Evolutionary conservation across 1,139 yeast genomes (phyloP).

Genomic region (Lodderomyces metapsilosis): DNA sequence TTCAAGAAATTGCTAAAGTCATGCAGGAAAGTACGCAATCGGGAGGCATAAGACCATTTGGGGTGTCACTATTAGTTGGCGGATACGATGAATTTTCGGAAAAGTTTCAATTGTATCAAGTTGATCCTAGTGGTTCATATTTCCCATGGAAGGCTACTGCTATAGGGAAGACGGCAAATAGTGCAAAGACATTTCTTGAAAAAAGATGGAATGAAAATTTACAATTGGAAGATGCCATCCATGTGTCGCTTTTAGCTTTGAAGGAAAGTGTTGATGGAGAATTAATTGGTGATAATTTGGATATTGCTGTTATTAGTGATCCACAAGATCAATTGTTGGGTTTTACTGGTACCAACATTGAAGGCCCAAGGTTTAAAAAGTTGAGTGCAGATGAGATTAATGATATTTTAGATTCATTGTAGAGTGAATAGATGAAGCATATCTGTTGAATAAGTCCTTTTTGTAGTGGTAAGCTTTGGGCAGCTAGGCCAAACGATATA

Average conservation of each 20-base stretch:
- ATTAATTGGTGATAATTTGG: constrained; percentile 94
- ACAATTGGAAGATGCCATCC: constrained; percentile 97
- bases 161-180: constrained; percentile 90
- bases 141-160: constrained; percentile 99
- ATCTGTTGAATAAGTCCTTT: background rate
- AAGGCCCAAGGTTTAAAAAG: constrained; percentile 87
- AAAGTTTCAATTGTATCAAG: constrained; percentile 83
- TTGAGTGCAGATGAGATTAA: constrained; percentile 87
- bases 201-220: constrained; percentile 97
- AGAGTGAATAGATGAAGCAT: constrained; percentile 15
- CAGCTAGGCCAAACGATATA: too few species aligned
- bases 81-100: constrained; percentile 85
- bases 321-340: constrained; percentile 83
- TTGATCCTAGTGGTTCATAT: constrained; percentile 96
- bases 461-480: too few species aligned
- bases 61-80: constrained; percentile 91
- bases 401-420: constrained; percentile 91
- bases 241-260: constrained; percentile 88
- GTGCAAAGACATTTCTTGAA: constrained; percentile 95
- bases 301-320: constrained; percentile 83
- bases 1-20: constrained; percentile 90
- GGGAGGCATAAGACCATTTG: constrained; percentile 98
- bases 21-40: constrained; percentile 99
- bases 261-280: constrained; percentile 98
- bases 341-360: constrained; percentile 74